A percentile compares a stretch with the other conserved stretches of the same genome.
phyloP scores from a whole-genome alignment of 202 grass and related monocot genomes.

The Carex sylvatica region DNA sequence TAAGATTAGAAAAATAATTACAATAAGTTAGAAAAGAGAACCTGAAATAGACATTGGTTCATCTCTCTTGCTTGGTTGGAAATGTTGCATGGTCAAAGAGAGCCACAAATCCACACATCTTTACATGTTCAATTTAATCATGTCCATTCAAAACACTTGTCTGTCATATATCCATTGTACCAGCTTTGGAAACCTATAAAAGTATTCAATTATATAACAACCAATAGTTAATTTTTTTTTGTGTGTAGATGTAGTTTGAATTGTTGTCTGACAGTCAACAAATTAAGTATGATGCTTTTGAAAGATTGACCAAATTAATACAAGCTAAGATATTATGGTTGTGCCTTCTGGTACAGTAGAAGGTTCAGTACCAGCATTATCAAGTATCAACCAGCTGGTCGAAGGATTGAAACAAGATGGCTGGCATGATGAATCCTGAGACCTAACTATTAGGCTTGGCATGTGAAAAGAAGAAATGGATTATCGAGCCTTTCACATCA shows the following conservation, averaged over 20 bases:
- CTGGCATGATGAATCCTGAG: too few relatives aligned
- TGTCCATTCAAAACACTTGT: not conserved
- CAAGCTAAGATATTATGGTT: not conserved
- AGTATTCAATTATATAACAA: not conserved
- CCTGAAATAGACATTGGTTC: not conserved
- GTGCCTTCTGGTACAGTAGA: not conserved
- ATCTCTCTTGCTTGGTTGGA: not conserved
- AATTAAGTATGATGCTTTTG: not conserved
- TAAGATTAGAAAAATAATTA: too few relatives aligned
- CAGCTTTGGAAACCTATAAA: not conserved
- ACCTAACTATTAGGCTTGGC: too few relatives aligned
- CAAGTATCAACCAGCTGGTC: not conserved
- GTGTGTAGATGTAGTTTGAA: not conserved
- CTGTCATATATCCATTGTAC: not conserved
- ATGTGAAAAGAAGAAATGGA: too few relatives aligned
- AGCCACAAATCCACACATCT: not conserved
- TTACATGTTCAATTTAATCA: conserved; percentile 5
- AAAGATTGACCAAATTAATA: conserved; percentile 6
- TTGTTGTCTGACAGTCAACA: not conserved
- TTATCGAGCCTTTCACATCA: too few relatives aligned
- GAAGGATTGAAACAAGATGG: not conserved
- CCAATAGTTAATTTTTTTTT: not conserved
- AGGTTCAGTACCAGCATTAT: not conserved
- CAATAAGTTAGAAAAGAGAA: not conserved
- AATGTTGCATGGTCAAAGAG: not conserved